Base-by-base conservation (phyloP, 345 rosid genomes). In the Eucalyptus rudis region DNA sequence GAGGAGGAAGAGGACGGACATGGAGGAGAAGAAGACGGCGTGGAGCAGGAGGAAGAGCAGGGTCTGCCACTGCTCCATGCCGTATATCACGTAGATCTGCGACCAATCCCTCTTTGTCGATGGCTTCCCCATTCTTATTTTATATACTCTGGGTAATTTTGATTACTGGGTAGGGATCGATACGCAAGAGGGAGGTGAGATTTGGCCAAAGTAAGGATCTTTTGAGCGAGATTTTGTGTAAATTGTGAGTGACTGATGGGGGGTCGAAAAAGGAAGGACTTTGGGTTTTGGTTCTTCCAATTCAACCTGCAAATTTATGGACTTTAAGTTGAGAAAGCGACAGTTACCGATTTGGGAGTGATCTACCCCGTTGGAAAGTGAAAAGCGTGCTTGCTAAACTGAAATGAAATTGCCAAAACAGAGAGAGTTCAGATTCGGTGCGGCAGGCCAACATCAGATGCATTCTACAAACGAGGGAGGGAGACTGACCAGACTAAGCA, bases 71-170 rank as follows among this genome's bases (percentile, higher is more conserved):
- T 97, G 98, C 83, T 97, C 98, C 91, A 97, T 92, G 86, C 99
- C 99, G 92, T 97, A 97, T 31, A 97, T 94, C 8, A 95, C 94
- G 90, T 96, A 97, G 97, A 97, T 96, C 99, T 96, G 99, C 86
- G 95, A 89, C 98, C 99, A 97, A 49, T 97, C 98, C 51, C 89
- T 90, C 36, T 36, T 47, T 9, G 45, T 66, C 15, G 91, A 51
- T 50, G 87, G 27, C 66, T 51, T 86, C 44, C 71, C 86, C 88
- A 87, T 89, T 20, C 22, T 76, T 76, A 20, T 20, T 76, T 76
- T 40, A 36, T 36, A 22, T 20, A 10, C 7, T 6, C 5, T 20
- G 47, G 47, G 84, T 76, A 40, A 76, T 20, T 76, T 40, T 40
- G 47, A 11, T 11, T 40, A 40, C 24, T 11, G 84, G 84, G 84